phyloP scores from a whole-genome alignment of 2,329 filamentous ascomycete genomes.

The Seiridium unicorne region DNA sequence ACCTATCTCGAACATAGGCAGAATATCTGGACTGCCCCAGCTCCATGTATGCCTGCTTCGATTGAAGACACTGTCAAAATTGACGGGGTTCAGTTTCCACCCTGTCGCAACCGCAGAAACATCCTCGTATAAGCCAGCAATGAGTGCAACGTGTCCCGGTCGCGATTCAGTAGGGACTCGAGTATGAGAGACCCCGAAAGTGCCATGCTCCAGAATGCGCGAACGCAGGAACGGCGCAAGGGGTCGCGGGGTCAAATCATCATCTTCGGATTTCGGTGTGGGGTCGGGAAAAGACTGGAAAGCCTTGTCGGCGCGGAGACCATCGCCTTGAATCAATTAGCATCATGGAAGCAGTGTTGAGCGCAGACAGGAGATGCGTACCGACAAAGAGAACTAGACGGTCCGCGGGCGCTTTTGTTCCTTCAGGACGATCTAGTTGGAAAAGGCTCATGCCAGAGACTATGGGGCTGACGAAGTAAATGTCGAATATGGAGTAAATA shows the following conservation, averaged over 20 bases:
- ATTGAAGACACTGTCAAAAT: conserved; percentile 99
- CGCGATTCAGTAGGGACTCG: conserved; percentile 95
- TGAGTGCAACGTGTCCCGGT: conserved; percentile 93
- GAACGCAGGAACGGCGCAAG: conserved; percentile 91
- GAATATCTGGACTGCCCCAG: conserved; percentile 96
- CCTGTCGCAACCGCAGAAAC: conserved; percentile 96
- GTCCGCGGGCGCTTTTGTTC: conserved; percentile 74
- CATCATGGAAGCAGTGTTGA: conserved; percentile 1
- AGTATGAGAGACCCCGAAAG: conserved; percentile 96
- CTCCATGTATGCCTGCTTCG: conserved; percentile 96
- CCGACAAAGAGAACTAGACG: conserved; percentile 92
- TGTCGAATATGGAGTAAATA: conserved; percentile 94
- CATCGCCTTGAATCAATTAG: conserved; percentile 62
- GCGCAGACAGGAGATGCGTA: conserved; percentile 34
- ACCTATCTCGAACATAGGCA: conserved; percentile 96
- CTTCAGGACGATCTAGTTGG: conserved; percentile 59
- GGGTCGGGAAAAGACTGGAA: conserved; percentile 93
- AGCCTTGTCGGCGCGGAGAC: conserved; percentile 94
- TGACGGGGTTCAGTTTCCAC: conserved; percentile 97
- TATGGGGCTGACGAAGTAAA: conserved; percentile 97
- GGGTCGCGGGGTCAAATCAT: conserved; percentile 70
- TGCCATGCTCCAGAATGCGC: conserved; percentile 82
- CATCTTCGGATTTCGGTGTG: conserved; percentile 59
- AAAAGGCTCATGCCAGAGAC: conserved; percentile 92
- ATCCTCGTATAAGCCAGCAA: conserved; percentile 95